Evolutionary conservation across 805 yeast genomes (phyloP), one percentile per base, ranked within the genome.

Genomic region (Candida anglica): DNA sequence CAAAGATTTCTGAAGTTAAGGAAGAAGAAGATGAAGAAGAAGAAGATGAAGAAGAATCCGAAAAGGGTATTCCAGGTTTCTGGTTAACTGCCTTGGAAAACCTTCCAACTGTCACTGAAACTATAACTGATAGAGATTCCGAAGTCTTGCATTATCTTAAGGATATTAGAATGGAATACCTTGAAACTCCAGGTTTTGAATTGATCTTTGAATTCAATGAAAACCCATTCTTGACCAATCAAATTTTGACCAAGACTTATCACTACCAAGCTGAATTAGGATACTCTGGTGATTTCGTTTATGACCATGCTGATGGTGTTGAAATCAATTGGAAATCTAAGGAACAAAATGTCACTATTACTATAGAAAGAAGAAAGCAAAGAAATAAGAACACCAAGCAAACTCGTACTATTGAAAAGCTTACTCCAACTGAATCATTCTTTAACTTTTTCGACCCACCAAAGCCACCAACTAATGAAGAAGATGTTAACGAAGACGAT

Each of bases 381-480:
- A 82, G 98, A 69, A 93, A 93, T 64, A 91, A 89, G 70, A 79
- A 83, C 59, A 93, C 98, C 39, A 89, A 89, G 62, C 96, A 93
- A 58, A 91, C 96, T 13, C 79, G 98, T 63, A 88, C 95, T 32
- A 82, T 93, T 48, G 97, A 91, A 64, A 91, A 91, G 67, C 72
- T 87, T 48, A 80, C 95, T 6, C 96, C 97, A n/a, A 77, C 81
- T 34, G 96, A 87, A 50, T 87, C 96, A 15, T 93, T 93, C 69
- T 93, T 93, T 76, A 85, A 83, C 69, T 93, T 93, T 67, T 93
- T 93, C 62, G 85, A 79, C 49, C 98, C 98, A 23, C 98, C 98
- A 52, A 75, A 72, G 60, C 76, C 88, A 28, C 82, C 89, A 39
- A 58, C 52, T 47, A 50, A 45, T 17, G 56, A 46, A 11, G 64